phyloP scores from a whole-genome alignment of 768 basidiomycete species.

The Fomitopsis pulvina region DNA sequence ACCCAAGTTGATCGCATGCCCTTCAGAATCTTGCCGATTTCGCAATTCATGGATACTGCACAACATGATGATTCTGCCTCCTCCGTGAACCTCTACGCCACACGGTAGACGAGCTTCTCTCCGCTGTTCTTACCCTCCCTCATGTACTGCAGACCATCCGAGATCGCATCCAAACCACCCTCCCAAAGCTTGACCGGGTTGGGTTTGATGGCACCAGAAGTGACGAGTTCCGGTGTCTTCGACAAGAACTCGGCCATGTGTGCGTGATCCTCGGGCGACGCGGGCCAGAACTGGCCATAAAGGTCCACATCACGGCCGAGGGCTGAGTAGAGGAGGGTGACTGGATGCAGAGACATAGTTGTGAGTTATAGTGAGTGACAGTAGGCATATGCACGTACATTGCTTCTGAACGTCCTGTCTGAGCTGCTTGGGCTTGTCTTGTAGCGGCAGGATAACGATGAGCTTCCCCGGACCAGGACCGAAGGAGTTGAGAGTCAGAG shows the following conservation, averaged over 20 bases:
- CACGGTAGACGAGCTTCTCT: constrained; percentile 23
- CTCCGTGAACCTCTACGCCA: neutral
- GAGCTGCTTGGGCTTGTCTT: neutral
- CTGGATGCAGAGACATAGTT: constrained; percentile 14
- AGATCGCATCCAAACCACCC: constrained; percentile 19
- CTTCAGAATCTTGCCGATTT: too few relatives aligned
- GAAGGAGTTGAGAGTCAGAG: constrained; percentile 2
- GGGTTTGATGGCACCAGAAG: constrained; percentile 18
- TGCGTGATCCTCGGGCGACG: constrained; percentile 13
- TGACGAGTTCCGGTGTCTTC: constrained; percentile 15
- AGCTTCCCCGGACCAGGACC: constrained; percentile 6
- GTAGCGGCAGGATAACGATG: constrained; percentile 2
- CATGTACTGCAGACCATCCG: constrained; percentile 22
- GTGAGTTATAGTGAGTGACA: neutral
- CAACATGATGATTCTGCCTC: too few relatives aligned
- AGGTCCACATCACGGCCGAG: constrained; percentile 13
- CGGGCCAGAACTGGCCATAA: constrained; percentile 10
- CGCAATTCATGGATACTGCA: too few relatives aligned
- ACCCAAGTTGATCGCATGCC: too few relatives aligned
- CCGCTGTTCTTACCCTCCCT: constrained; percentile 24
- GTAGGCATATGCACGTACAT: neutral
- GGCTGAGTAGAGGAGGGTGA: constrained; percentile 14
- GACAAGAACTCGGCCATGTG: constrained; percentile 20
- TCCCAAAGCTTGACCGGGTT: constrained; percentile 20
- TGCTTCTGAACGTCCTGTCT: neutral